Evolutionary conservation across 208 protist genomes (phyloP), one percentile per base, ranked within the genome.

Genomic region (Leptomonas seymouri): DNA sequence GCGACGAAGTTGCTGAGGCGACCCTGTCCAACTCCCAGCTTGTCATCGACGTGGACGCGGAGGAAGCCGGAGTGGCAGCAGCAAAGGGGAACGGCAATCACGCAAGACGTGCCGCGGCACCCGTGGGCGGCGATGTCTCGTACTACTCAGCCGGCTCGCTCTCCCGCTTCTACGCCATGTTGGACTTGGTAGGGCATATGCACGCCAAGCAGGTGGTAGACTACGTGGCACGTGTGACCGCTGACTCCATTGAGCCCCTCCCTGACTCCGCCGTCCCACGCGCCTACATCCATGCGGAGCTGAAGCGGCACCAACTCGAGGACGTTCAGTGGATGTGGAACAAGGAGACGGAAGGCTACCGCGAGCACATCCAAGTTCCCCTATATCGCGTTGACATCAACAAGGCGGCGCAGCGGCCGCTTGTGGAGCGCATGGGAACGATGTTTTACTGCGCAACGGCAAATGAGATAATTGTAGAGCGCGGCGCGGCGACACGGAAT

Each of bases 231-330:
- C 66, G 31, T 42, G 61, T 41, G 55, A 71, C 64, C 23, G 46
- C 31, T 28, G 66, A 72, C 31, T n/a, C 50, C 2, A 46, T 48
- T 2, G 77, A 74, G 23, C n/a, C 62, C 11, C 66, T 76, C 21
- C 62, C 70, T 15, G 54, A 25, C 44, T 4, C 55, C 25, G 45
- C 51, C 3, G 51, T 79, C 18, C 70, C 79, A 6, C 68, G n/a
- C 20, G 36, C 66, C 46, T 71, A 70, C 64, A 86, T 86, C 46
- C 51, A 71, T 30, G 76, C 68, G 4, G 34, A 54, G 11, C 69
- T 88, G 36, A 81, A 85, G 56, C 76, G 58, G 15, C 83, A 88
- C 56, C 83, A 85, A 39, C 64, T 83, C 14, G 76, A 85, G 57
- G 76, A 78, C 53, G 67, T 88, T 48, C 75, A 74, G 28, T 70